Percentiles rank a stretch among this genome's conserved stretches.
These are phyloP conservation scores for Nitzschia sp. DNA, from an alignment of 108 stramenopile species.

Conservation along the genomic window DNA sequence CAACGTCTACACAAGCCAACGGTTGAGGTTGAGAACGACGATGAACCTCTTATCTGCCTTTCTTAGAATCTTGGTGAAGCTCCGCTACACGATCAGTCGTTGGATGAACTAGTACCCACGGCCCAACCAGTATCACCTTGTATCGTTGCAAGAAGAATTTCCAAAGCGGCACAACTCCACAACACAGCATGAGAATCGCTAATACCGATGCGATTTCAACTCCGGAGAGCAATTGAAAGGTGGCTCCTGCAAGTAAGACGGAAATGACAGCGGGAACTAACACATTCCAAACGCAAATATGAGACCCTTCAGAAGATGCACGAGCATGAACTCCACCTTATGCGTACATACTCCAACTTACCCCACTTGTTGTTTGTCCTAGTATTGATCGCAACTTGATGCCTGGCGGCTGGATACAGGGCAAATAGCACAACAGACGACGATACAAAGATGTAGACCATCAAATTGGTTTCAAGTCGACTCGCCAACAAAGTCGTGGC, in stretches of 20 bases:
- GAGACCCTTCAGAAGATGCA: too few species aligned
- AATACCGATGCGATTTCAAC: constrained; percentile 44
- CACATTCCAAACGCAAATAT: not conserved
- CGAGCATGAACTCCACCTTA: not conserved
- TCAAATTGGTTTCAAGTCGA: constrained; percentile 48
- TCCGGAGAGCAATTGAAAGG: constrained; percentile 17
- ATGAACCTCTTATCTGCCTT: too few species aligned
- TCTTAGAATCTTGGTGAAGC: too few species aligned
- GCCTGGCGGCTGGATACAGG: constrained; percentile 66
- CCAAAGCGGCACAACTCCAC: constrained; percentile 51
- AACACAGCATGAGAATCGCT: constrained; percentile 24
- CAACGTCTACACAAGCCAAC: too few species aligned
- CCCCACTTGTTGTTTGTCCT: constrained; percentile 22
- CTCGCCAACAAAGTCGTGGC: constrained; percentile 70
- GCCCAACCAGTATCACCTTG: constrained; percentile 54
- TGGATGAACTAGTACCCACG: constrained; percentile 51
- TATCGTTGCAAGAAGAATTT: constrained; percentile 45
- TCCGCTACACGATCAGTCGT: not conserved
- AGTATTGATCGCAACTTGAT: constrained; percentile 35
- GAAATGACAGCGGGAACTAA: constrained; percentile 23
- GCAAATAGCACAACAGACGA: constrained; percentile 68
- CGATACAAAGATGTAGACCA: constrained; percentile 55
- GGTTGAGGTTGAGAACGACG: too few species aligned
- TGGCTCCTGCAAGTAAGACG: constrained; percentile 14
- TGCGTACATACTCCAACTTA: constrained; percentile 12